phyloP scores from a whole-genome alignment of 148 eudicot genomes.

The Heliosperma pusillum region DNA sequence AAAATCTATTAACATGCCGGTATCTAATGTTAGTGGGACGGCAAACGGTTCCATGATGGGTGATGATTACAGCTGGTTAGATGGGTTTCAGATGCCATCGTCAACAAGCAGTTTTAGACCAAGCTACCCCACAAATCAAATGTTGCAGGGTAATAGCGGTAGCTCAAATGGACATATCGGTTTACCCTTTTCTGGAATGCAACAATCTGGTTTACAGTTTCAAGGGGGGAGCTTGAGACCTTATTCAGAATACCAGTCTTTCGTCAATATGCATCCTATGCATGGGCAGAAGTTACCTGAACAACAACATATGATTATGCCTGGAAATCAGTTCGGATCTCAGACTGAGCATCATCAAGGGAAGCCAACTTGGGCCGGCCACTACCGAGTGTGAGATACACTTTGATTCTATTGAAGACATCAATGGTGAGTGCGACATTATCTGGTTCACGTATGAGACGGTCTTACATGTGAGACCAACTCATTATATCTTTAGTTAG shows the following conservation, averaged over 20 bases:
- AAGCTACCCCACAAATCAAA: slow-evolving; percentile 24
- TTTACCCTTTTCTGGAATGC: slow-evolving; percentile 64
- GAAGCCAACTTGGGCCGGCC: slow-evolving; percentile 49
- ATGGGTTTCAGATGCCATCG: slow-evolving; percentile 42
- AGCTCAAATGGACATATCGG: slow-evolving; percentile 35
- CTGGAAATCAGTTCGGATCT: slow-evolving; percentile 40
- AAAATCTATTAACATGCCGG: slow-evolving; percentile 33
- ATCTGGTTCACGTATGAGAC: background rate
- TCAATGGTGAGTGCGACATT: slow-evolving; percentile 29
- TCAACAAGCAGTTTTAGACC: slow-evolving; percentile 27
- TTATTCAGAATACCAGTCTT: slow-evolving; percentile 33
- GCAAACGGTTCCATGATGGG: slow-evolving; percentile 27
- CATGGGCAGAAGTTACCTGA: slow-evolving; percentile 32
- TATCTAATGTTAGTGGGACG: slow-evolving; percentile 27
- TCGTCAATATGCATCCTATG: slow-evolving; percentile 31
- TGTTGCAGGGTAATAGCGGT: slow-evolving; percentile 26
- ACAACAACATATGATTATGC: slow-evolving; percentile 33
- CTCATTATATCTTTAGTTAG: background rate
- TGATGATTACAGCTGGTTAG: slow-evolving; percentile 53
- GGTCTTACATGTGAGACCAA: background rate
- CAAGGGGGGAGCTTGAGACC: slow-evolving; percentile 33
- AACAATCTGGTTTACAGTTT: slow-evolving; percentile 32
- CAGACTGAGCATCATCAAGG: slow-evolving; percentile 42
- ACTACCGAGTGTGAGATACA: slow-evolving; percentile 42
- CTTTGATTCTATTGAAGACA: slow-evolving; percentile 16